Conservation (phyloP, 140 eudicot genomes). For the Cichorium intybus region DNA sequence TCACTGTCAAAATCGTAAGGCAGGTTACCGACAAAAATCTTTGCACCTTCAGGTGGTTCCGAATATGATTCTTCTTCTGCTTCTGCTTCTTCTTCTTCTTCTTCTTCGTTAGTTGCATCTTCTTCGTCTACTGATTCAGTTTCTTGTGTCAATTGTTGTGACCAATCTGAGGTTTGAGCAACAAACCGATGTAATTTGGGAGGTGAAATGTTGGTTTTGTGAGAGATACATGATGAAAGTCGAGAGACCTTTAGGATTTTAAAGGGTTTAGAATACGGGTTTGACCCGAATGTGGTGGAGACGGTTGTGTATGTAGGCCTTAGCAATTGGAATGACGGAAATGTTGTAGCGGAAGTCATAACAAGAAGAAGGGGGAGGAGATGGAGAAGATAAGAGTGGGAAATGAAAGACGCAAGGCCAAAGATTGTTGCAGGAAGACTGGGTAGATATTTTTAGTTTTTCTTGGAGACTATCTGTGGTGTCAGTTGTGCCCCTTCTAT, state of each 20-base stretch:
- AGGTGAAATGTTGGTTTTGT: slow-evolving; percentile 26
- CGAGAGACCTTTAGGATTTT: slow-evolving; percentile 15
- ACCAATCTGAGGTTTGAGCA: slow-evolving; percentile 39
- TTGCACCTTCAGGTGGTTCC: slow-evolving; percentile 74
- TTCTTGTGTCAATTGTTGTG: slow-evolving; percentile 34
- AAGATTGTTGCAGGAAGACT: slow-evolving; percentile 18
- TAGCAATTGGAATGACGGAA: slow-evolving; percentile 33
- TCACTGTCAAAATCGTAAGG: slow-evolving; percentile 64
- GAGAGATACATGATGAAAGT: slow-evolving; percentile 32
- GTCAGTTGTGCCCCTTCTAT: not conserved
- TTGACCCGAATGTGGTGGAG: slow-evolving; percentile 16
- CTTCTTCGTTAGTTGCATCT: slow-evolving; percentile 12
- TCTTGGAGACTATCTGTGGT: not conserved
- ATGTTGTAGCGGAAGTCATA: slow-evolving; percentile 39
- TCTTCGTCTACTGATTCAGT: slow-evolving; percentile 24
- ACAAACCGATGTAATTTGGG: slow-evolving; percentile 21
- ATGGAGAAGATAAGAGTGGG: slow-evolving; percentile 33
- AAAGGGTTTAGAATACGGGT: slow-evolving; percentile 32
- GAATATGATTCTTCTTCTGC: slow-evolving; percentile 32
- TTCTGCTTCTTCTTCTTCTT: slow-evolving; percentile 2
- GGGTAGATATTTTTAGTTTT: not conserved
- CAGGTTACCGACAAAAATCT: slow-evolving; percentile 67
- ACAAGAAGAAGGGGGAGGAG: slow-evolving; percentile 16
- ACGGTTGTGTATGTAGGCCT: slow-evolving; percentile 27
- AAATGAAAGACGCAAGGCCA: slow-evolving; percentile 22